Conservation (phyloP, 805 yeast genomes). For the Zygoascus flipseniorum region DNA sequence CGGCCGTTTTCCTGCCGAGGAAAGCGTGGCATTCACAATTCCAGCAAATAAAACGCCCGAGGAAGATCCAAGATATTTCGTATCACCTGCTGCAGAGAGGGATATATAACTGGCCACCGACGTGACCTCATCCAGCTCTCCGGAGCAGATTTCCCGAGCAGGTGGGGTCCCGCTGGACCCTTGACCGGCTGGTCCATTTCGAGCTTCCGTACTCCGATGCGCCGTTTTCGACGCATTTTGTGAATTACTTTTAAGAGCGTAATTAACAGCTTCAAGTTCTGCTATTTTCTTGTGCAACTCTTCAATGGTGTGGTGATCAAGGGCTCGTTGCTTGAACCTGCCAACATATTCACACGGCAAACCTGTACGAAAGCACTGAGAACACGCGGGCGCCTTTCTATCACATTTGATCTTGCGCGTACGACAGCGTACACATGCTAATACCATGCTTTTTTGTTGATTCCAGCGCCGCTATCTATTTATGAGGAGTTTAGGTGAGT, state of each 20-base stretch:
- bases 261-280: background rate
- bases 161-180: background rate
- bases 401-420: conserved; percentile 5
- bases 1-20: background rate
- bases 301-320: background rate
- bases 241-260: background rate
- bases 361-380: background rate
- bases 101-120: conserved; percentile 5
- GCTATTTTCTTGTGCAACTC: background rate
- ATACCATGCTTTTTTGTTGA: background rate
- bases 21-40: background rate
- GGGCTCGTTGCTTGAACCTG: background rate
- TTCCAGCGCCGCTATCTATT: background rate
- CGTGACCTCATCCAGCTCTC: background rate
- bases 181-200: background rate
- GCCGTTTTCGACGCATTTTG: background rate
- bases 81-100: conserved; percentile 5
- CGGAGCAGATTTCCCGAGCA: background rate
- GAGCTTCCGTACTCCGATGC: background rate
- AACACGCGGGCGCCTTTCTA: background rate
- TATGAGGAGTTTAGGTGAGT: no score
- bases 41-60: conserved; percentile 4
- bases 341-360: background rate
- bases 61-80: conserved; percentile 4
- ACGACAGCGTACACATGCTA: conserved; percentile 2